A percentile compares a stretch with the other conserved stretches of the same genome.
These are phyloP conservation scores for Antarctomyces pellizariae DNA, from an alignment of 495 filamentous ascomycete species.

Conservation along the genomic window DNA sequence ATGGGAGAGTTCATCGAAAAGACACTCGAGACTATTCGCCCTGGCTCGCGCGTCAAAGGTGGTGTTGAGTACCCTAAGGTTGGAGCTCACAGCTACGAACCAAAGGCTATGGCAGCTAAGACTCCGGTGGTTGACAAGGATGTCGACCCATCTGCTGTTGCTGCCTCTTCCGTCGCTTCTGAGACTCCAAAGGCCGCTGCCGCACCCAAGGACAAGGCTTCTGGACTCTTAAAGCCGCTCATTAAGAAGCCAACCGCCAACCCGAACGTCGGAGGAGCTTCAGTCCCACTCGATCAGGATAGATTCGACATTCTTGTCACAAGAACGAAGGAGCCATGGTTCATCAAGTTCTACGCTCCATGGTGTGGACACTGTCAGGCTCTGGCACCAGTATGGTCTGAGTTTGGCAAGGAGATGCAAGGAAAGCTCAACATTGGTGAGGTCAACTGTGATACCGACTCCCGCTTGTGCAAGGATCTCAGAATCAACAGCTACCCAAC, in stretches of 20 bases:
- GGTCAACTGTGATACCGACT: conserved; percentile 78
- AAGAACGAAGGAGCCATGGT: conserved; percentile 78
- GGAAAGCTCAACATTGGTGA: conserved; percentile 76
- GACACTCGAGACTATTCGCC: conserved; percentile 50
- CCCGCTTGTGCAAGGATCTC: conserved; percentile 73
- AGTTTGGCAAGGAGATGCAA: conserved; percentile 77
- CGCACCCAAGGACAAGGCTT: background rate
- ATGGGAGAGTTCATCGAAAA: conserved; percentile 53
- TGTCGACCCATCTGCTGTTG: conserved; percentile 11
- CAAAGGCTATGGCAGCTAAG: conserved; percentile 13
- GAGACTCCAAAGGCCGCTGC: conserved; percentile 5
- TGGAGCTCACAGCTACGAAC: conserved; percentile 15
- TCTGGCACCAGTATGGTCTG: conserved; percentile 71
- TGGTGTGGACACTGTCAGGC: conserved; percentile 94
- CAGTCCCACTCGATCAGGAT: conserved; percentile 55
- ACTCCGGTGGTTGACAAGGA: conserved; percentile 22
- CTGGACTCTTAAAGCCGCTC: conserved; percentile 10
- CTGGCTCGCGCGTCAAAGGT: conserved; percentile 48
- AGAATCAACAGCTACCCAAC: conserved; percentile 61
- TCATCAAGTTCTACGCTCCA: conserved; percentile 94
- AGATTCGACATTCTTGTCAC: conserved; percentile 72
- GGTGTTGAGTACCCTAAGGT: conserved; percentile 37
- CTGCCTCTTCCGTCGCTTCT: conserved; percentile 8
- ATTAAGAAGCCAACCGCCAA: conserved; percentile 20
- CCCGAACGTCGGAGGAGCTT: conserved; percentile 52